Evolutionary conservation across 2,329 filamentous ascomycete species (phyloP), one percentile per base, ranked within the genome.

Genomic region (Allantophomopsis lycopodina): DNA sequence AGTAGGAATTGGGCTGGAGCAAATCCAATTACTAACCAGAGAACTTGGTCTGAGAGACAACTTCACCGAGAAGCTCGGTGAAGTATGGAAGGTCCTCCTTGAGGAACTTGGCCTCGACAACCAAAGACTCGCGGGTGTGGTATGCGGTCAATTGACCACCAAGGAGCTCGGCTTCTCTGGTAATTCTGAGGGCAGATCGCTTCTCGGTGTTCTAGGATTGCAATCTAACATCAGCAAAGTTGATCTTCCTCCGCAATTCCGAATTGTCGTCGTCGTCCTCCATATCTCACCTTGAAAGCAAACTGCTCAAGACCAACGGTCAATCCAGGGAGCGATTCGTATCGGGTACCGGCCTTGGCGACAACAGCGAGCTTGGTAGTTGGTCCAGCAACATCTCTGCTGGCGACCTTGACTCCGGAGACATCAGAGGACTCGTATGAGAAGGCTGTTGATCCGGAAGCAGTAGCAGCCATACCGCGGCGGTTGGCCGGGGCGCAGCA

Each of bases 31-130:
- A 61, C 76, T 64, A 65, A 83, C 78, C 70, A 48, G 79, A 77
- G 62, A 85, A 98, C 66, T 86, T 91, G 52, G 89, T 94, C 64
- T 84, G 69, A 45, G 81, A 79, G 55, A 91, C 72, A 54, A 95
- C 83, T 71, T 98, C 93, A 57, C 82, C 86, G 52, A 98, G 75
- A 49, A 98, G 73, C 71, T 98, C 91, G 56, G 87, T 77, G 63
- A 94, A 98, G 76, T 96, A 98, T 51, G 91, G 91, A 50, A 98
- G 78, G 61, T 98, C 88, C 60, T 91, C 79, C 60, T 86, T 79
- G 50, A 98, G 77, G 73, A 98, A 98, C 69, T 83, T 94, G 60
- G 91, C 85, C 64, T 89, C 80, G 56, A 98, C 68, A 44, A 98
- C 78, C 47, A 98, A 68, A 59, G 87, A 87, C 71, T 98, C 91